phyloP scores from a whole-genome alignment of 1,139 yeast genomes.

The Geotrichum carabidarum region DNA sequence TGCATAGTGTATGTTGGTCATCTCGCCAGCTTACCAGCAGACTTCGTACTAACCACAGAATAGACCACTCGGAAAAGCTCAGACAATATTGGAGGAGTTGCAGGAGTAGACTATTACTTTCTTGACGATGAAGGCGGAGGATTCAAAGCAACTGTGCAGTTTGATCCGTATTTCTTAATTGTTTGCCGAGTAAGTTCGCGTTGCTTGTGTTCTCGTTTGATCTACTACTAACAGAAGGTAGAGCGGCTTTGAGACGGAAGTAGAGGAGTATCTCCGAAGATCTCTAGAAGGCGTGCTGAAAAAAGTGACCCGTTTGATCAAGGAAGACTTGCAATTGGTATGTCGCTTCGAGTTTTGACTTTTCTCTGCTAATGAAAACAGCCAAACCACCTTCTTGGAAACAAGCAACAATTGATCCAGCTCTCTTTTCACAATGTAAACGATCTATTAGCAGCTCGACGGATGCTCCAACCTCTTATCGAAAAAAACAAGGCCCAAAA shows the following conservation, averaged over 20 bases:
- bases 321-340: conserved; percentile 66
- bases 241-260: conserved; percentile 63
- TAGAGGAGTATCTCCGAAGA: conserved; percentile 77
- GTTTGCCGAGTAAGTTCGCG: conserved; percentile 46
- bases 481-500: conserved; percentile 59
- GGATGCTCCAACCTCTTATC: conserved; percentile 62
- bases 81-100: conserved; percentile 55
- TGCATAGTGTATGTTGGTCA: conserved; percentile 43
- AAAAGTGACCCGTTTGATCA: conserved; percentile 49
- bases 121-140: conserved; percentile 97
- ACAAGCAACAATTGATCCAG: conserved; percentile 58
- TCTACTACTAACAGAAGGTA: conserved; percentile 7
- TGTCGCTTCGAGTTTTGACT: background rate
- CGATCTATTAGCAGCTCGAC: conserved; percentile 72
- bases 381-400: conserved; percentile 84
- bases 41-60: background rate
- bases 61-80: conserved; percentile 53
- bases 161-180: conserved; percentile 85
- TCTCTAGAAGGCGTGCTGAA: conserved; percentile 61
- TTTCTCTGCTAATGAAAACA: background rate
- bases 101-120: conserved; percentile 93
- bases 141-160: conserved; percentile 77
- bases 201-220: background rate
- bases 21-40: background rate
- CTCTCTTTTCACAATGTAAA: conserved; percentile 69